These are phyloP conservation scores for Diaporthe velutina DNA, from an alignment of 2,329 filamentous ascomycete genomes.

Conservation along the genomic window DNA sequence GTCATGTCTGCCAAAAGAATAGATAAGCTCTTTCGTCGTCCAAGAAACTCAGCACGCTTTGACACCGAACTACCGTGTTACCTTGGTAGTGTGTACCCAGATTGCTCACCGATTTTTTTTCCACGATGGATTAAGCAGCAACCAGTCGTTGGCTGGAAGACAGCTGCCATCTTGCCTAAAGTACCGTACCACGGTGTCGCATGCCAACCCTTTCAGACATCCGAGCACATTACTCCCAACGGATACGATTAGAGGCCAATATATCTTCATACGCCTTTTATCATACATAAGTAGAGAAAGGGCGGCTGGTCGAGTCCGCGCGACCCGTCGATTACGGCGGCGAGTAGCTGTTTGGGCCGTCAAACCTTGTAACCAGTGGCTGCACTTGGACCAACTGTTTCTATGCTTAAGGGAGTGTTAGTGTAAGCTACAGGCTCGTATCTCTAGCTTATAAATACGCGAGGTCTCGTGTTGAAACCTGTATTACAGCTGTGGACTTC, in stretches of 20 bases:
- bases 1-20: neutral
- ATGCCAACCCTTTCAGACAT: neutral
- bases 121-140: too few species aligned
- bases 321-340: too few species aligned
- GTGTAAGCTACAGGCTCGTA: neutral
- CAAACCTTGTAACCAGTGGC: neutral
- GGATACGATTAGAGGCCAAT: too few species aligned
- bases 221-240: neutral
- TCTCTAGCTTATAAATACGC: too few species aligned
- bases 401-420: neutral
- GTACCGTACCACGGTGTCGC: neutral
- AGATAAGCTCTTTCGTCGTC: neutral
- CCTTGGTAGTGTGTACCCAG: too few species aligned
- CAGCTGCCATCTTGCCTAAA: neutral
- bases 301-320: neutral
- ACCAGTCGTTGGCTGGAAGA: neutral
- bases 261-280: too few species aligned
- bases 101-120: neutral
- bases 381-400: too few species aligned
- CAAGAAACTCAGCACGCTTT: neutral
- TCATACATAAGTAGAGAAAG: too few species aligned
- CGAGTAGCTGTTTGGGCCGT: neutral
- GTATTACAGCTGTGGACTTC: neutral
- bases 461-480: too few species aligned
- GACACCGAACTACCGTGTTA: too few species aligned